These are phyloP conservation scores for Blastobotrys chiropterorum DNA, from an alignment of 805 yeast genomes.

Conservation along the genomic window DNA sequence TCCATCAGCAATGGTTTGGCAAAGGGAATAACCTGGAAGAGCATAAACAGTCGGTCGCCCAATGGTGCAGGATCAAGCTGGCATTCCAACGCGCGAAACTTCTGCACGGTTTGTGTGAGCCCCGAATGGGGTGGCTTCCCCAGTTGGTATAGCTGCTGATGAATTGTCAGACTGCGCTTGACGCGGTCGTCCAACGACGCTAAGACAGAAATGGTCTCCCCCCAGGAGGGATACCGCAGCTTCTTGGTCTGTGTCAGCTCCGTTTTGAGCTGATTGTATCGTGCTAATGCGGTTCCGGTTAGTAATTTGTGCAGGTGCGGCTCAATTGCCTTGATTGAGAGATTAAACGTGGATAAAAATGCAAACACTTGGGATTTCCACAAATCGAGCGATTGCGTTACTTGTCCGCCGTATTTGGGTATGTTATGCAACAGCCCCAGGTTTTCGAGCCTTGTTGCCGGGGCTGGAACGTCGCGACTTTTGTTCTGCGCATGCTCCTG, in stretches of 20 bases:
- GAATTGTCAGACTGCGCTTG: conserved; percentile 4
- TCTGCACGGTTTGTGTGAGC: not conserved
- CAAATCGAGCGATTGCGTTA: conserved; percentile 4
- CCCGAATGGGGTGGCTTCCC: not conserved
- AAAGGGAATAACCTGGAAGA: conserved; percentile 2
- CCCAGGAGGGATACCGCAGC: conserved; percentile 9
- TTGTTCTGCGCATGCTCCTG: not conserved
- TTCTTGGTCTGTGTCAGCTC: conserved; percentile 1
- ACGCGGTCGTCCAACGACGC: conserved; percentile 9
- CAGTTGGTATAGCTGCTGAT: conserved; percentile 1
- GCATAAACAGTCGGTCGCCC: conserved; percentile 11
- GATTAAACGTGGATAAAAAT: conserved; percentile 5
- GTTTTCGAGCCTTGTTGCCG: not conserved
- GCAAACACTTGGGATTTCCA: conserved; percentile 8
- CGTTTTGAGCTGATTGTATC: conserved; percentile 1
- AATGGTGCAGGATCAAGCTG: conserved; percentile 14
- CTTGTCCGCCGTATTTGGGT: conserved; percentile 2
- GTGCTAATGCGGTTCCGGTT: conserved; percentile 4
- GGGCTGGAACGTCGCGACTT: not conserved
- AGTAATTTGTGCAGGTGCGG: conserved; percentile 7
- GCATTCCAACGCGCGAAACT: conserved; percentile 4
- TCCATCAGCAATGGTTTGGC: not conserved
- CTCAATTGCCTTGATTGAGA: conserved; percentile 3
- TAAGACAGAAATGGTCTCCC: conserved; percentile 3
- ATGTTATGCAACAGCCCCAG: conserved; percentile 4